Evolutionary conservation across 2,329 filamentous ascomycete species (phyloP).

Genomic region (Leptographium procerum): DNA sequence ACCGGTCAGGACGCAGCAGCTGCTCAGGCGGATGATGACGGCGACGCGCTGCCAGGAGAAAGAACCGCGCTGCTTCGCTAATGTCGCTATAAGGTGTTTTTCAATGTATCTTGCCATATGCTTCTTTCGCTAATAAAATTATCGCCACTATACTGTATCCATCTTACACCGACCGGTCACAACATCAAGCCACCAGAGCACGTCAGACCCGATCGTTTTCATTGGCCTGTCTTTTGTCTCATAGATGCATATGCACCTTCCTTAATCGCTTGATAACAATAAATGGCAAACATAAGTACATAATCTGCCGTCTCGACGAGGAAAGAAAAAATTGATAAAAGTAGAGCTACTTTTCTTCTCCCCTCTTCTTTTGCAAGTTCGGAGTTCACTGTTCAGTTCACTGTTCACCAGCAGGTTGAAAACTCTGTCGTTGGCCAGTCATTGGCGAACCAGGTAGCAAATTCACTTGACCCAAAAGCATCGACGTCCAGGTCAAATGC

Average conservation of each 20-base stretch:
- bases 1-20: not conserved
- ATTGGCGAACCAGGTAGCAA: constrained; percentile 13
- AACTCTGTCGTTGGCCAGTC: constrained; percentile 14
- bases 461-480: constrained; percentile 12
- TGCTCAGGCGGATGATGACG: not conserved
- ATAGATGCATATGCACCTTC: too few relatives aligned
- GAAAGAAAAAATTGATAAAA: too few relatives aligned
- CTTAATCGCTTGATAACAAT: too few relatives aligned
- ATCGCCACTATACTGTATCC: too few relatives aligned
- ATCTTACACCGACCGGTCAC: too few relatives aligned
- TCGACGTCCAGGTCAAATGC: constrained; percentile 22
- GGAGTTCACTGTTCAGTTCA: too few relatives aligned
- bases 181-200: not conserved
- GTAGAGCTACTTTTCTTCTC: too few relatives aligned
- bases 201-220: not conserved
- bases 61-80: not conserved
- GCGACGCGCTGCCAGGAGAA: not conserved
- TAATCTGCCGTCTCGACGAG: too few relatives aligned
- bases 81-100: not conserved
- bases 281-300: too few relatives aligned
- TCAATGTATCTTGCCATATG: not conserved
- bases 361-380: too few relatives aligned
- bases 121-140: not conserved
- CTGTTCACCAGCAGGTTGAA: not conserved
- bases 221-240: not conserved